Base-by-base conservation (phyloP, 495 filamentous ascomycete genomes). In the Hypoxylon perforatum region DNA sequence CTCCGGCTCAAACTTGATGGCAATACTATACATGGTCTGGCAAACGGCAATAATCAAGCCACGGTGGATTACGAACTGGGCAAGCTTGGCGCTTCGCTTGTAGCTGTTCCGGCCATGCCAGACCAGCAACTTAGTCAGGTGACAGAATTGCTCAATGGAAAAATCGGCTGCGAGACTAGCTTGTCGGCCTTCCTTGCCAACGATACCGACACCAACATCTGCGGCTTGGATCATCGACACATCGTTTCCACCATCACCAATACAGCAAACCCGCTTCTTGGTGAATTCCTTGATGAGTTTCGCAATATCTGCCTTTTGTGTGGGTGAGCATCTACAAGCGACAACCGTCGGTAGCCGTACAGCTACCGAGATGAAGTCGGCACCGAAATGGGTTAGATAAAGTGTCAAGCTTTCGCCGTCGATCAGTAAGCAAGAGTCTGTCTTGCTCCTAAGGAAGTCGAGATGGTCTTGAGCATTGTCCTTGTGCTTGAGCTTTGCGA, bases 191-290 rank as follows among this genome's bases (percentile, higher is more conserved):
- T 99, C 96, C 78, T 98, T 98, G 44, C 96, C 96, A 9, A 97
- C 96, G 62, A 99, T 98, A 30, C 96, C 96, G 58, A 99, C 93
- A 39, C 96, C 96, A 1, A 99, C 93, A 70, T 98, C 96, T 1
- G 96, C 96, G 5, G 95, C 94, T 79, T 97, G 94, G 68, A 99
- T 99, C 96, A 99, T 99, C 51, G 90, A 93, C 25, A 99, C 96
- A 75, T 99, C 96, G 79, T 99, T 99, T 51, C 95, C 95, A 39
- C 95, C 95, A 67, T 99, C 95, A 42, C 95, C 95, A 67, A 99
- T 97, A 72, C 94, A 97, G 76, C 92, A 96, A 23, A 97, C 90
- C 30, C 96, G 90, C 74, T 97, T 97, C 74, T 90, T 90, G 9
- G 96, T 99, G 79, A 92, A 86, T 39, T 91, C 85, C 52, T 94